Evolutionary conservation across 2,329 filamentous ascomycete genomes (phyloP).

Genomic region (Didymella arachidicola): DNA sequence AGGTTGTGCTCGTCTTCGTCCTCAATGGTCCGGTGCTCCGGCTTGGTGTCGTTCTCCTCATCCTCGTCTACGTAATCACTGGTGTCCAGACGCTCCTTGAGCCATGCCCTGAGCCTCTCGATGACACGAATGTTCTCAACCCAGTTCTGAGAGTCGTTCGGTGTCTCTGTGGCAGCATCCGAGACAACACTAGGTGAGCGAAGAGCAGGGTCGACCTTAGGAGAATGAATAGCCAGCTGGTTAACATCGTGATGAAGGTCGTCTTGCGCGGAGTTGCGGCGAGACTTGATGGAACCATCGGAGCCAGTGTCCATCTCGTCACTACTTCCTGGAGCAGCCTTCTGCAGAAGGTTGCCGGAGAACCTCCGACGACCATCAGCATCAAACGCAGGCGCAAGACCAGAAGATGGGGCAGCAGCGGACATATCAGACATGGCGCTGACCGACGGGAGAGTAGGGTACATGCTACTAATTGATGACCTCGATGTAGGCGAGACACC

Average conservation of each 20-base stretch:
- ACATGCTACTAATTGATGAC: slow-evolving; percentile 66
- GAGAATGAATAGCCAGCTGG: slow-evolving; percentile 51
- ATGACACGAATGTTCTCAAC: slow-evolving; percentile 71
- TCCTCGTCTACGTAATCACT: slow-evolving; percentile 57
- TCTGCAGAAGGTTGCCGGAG: slow-evolving; percentile 67
- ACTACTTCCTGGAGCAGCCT: slow-evolving; percentile 48
- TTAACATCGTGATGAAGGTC: slow-evolving; percentile 50
- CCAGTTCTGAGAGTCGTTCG: slow-evolving; percentile 56
- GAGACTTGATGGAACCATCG: slow-evolving; percentile 44
- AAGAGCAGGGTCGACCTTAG: slow-evolving; percentile 51
- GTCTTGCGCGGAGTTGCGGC: slow-evolving; percentile 47
- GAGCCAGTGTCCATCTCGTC: slow-evolving; percentile 55
- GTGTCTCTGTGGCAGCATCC: slow-evolving; percentile 45
- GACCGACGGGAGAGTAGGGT: slow-evolving; percentile 77
- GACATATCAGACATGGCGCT: slow-evolving; percentile 68
- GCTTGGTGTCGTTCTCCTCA: slow-evolving; percentile 41
- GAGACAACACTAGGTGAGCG: slow-evolving; percentile 51
- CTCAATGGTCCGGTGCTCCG: slow-evolving; percentile 41
- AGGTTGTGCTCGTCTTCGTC: slow-evolving; percentile 52
- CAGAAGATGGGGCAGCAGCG: slow-evolving; percentile 71
- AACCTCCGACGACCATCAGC: slow-evolving; percentile 67
- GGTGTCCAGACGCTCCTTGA: slow-evolving; percentile 62
- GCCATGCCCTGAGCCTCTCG: slow-evolving; percentile 65
- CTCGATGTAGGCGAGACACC: slow-evolving; percentile 73
- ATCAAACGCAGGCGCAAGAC: slow-evolving; percentile 71